Evolutionary conservation across 805 yeast genomes (phyloP), one percentile per base, ranked within the genome.

Genomic region (Lipomyces yamadae): DNA sequence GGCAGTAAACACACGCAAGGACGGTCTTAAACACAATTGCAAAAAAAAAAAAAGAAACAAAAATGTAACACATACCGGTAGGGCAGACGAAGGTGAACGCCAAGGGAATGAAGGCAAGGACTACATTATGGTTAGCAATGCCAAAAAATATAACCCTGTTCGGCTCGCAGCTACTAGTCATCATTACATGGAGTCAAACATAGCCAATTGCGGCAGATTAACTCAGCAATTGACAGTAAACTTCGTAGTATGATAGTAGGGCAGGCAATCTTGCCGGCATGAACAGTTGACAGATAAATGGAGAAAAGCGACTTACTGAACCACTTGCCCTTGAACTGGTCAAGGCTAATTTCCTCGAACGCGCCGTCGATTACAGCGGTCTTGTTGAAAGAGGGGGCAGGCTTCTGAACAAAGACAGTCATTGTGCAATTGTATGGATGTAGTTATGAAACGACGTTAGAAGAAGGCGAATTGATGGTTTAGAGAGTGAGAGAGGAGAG

Each of bases 31-130:
- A 39, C 15, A 11, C 39, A 24, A 29, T 29, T 52, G 55, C 13
- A 52, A 24, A 24, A 24, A 24, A 24, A 24, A 24, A 24, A 24
- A 24, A 24, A 24, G 24, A 24, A 24, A 24, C 24, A 24, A 24
- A 29, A 52, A 32, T 7, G 11, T 29, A 29, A 52, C 11, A 52
- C 66, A 10, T 48, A 62, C 65, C 70, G 74, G 99, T 95, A 81
- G 99, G 99, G 84, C 99, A 95, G 72, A 95, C 98, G 76, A 95
- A 95, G 69, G 99, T 95, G 93, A 95, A 95, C 62, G 99, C 99
- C 86, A 94, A 84, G 81, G 99, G 99, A 80, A 95, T 89, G 85
- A 95, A 95, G 71, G 96, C 98, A 77, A 95, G 86, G 73, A 95
- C 82, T 62, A 39, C 10, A 32, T n/a, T 35, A 24, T 18, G 35